Percentiles rank a stretch among this genome's conserved stretches.
Evolutionary conservation across 2,329 filamentous ascomycete genomes (phyloP).

Genomic region (Aspergillus neoniger): DNA sequence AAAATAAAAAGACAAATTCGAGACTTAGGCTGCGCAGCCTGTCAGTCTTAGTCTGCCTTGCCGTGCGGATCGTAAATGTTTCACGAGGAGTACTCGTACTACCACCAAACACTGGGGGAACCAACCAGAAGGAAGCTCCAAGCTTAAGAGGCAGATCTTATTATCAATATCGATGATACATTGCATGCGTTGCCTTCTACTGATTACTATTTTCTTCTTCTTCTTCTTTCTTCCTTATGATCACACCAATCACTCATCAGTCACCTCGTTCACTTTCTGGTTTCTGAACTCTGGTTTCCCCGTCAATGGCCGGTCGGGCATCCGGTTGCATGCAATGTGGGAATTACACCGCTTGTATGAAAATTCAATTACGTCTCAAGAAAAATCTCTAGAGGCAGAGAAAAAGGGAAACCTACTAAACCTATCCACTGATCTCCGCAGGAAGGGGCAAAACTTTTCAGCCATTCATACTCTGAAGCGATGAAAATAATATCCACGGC

Average conservation of each 20-base stretch:
- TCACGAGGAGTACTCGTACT: conserved; percentile 1
- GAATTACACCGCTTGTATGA: background rate
- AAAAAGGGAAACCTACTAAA: no score
- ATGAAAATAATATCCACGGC: background rate
- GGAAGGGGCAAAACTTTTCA: background rate
- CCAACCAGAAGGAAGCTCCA: background rate
- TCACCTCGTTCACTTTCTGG: background rate
- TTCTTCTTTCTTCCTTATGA: background rate
- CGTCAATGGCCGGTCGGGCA: background rate
- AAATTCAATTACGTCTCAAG: background rate
- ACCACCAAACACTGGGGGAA: background rate
- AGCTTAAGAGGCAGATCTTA: background rate
- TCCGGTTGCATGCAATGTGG: background rate
- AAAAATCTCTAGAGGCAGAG: no score
- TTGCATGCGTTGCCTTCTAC: background rate
- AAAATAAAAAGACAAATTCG: background rate
- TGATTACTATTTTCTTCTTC: no score
- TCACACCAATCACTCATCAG: background rate
- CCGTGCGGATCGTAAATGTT: conserved; percentile 2
- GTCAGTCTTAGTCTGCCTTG: conserved; percentile 7
- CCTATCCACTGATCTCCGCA: background rate
- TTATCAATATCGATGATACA: conserved; percentile 5
- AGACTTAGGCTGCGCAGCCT: conserved; percentile 3
- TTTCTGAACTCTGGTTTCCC: background rate
- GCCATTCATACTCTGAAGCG: background rate